Conservation (phyloP, 2,329 filamentous ascomycete genomes). For the Hypoxylon sp. region DNA sequence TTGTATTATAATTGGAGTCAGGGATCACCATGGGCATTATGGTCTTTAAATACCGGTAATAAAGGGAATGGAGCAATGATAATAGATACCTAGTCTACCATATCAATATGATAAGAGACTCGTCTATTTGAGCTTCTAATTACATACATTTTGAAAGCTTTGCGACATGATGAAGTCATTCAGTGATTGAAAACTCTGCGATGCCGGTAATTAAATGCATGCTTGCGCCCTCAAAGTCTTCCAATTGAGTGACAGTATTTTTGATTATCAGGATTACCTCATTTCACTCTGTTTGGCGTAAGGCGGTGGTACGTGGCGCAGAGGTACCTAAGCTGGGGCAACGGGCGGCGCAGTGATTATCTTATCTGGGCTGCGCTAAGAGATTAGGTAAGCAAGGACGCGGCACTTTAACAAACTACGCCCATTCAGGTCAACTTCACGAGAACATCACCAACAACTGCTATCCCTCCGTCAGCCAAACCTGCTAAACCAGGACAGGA, state of each 20-base stretch:
- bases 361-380: conserved; percentile 37
- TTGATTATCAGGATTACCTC: conserved; percentile 23
- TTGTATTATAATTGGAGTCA: conserved; percentile 43
- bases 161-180: not conserved
- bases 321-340: not conserved
- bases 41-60: conserved; percentile 30
- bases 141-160: not conserved
- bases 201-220: not conserved
- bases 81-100: conserved; percentile 43
- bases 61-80: conserved; percentile 16
- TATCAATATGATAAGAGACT: conserved; percentile 38
- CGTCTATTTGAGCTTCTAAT: conserved; percentile 19
- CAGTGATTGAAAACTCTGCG: not conserved
- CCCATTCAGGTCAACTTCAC: conserved; percentile 47
- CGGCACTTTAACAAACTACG: conserved; percentile 43
- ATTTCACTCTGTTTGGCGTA: conserved; percentile 27
- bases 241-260: conserved; percentile 6
- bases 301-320: not conserved
- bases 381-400: conserved; percentile 49
- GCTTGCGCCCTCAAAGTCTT: not conserved
- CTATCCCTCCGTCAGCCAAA: conserved; percentile 28
- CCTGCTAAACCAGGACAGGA: conserved; percentile 25
- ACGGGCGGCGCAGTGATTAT: conserved; percentile 29
- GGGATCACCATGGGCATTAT: conserved; percentile 20
- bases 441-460: conserved; percentile 48